Base-by-base conservation (phyloP, 306 rosid species). In the Psophocarpus tetragonolobus region DNA sequence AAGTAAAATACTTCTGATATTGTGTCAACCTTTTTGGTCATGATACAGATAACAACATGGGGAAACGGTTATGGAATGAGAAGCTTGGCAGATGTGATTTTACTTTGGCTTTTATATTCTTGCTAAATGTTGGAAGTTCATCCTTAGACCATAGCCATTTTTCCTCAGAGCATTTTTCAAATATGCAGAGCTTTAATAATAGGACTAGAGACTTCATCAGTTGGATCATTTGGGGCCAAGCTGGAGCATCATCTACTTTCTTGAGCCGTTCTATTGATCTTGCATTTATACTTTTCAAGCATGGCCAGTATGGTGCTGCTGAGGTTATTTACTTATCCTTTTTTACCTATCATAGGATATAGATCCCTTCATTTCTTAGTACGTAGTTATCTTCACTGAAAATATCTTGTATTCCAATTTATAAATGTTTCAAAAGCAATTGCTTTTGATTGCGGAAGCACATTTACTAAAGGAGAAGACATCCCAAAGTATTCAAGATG, bases 391-490 rank as follows among this genome's bases (percentile, higher is more conserved):
- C 41, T 63, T 69, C 51, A 58, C 86, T 83, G 78, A 85, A 74
- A 42, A 48, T 67, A 57, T 82, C 54, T 21, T 56, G 62, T 84
- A 66, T 47, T 71, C 62, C 50, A 80, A 73, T 51, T 82, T 61
- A 24, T 23, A 78, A 65, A 74, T 81, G 23, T 87, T 71, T 81
- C 65, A 81, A 71, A 50, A 91, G 98, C 84, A 79, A 80, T 82
- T 95, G 76, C 97, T 92, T 24, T 76, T 80, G 60, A 87, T 88
- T 66, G 88, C 73, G 86, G 97, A 95, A 84, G 86, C 91, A 41
- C 90, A 91, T 77, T 84, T 81, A 68, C 92, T 83, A 54, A 92
- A 88, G 85, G 97, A 95, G 90, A 91, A 91, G 88, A 89, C 97
- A 11, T 85, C 90, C 54, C 90, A 91, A 60, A 84, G 91, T 85